Evolutionary conservation across 1,284 basidiomycete genomes (phyloP).

Genomic region (Cryptococcus sp.): DNA sequence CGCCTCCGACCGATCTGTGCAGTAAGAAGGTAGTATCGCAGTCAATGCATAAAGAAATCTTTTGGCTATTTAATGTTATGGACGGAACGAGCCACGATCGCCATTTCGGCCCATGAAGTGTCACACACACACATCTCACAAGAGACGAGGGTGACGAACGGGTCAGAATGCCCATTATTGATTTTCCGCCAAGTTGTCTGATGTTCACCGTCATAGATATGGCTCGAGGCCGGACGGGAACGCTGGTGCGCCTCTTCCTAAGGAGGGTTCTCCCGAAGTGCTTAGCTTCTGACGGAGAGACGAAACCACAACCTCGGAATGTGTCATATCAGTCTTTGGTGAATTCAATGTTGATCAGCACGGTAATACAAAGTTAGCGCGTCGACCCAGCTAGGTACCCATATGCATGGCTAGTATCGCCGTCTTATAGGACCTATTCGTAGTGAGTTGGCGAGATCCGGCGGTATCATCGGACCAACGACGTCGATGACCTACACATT

Average conservation of each 20-base stretch:
- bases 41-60: no score
- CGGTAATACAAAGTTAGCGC: no score
- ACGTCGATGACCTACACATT: constrained; percentile 1
- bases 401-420: constrained; percentile 8
- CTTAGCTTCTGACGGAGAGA: no score
- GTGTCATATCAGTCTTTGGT: background rate
- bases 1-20: no score
- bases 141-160: constrained; percentile 13
- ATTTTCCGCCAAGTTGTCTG: constrained; percentile 16
- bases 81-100: constrained; percentile 35
- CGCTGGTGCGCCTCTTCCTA: no score
- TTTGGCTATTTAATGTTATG: constrained; percentile 21
- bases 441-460: constrained; percentile 28
- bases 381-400: background rate
- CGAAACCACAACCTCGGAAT: background rate
- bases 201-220: constrained; percentile 5
- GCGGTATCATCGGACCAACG: constrained; percentile 1
- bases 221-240: constrained; percentile 11
- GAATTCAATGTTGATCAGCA: no score
- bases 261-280: no score
- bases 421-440: constrained; percentile 20
- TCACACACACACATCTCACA: constrained; percentile 2
- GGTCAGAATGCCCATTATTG: constrained; percentile 36
- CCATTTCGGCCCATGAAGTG: background rate
- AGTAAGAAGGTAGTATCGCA: no score